These are phyloP conservation scores for Salix caprea DNA, from an alignment of 345 rosid genomes.

Conservation along the genomic window DNA sequence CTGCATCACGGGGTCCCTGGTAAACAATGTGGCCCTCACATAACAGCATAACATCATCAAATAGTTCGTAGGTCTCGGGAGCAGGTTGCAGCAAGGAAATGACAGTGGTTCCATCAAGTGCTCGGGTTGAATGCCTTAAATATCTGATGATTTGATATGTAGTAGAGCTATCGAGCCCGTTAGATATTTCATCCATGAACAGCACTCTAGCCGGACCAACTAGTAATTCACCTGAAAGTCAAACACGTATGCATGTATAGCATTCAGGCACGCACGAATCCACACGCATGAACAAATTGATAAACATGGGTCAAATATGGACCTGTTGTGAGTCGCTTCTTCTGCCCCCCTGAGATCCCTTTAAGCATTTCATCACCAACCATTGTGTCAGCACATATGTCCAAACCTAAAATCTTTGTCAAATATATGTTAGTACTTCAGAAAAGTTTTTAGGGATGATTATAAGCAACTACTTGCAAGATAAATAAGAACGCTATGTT, in stretches of 20 bases:
- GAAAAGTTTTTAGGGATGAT: constrained; percentile 21
- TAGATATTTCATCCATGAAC: constrained; percentile 98
- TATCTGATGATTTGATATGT: constrained; percentile 87
- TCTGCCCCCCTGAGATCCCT: constrained; percentile 99
- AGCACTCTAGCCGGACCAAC: constrained; percentile 96
- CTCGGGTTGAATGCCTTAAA: constrained; percentile 75
- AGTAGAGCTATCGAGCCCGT: constrained; percentile 95
- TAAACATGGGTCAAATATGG: background rate
- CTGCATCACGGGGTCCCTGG: constrained; percentile 83
- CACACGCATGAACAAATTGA: background rate
- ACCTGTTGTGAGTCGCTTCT: constrained; percentile 98
- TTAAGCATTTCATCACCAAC: constrained; percentile 99
- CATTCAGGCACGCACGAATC: background rate
- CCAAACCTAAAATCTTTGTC: constrained; percentile 98
- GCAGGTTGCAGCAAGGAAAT: constrained; percentile 94
- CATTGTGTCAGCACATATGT: constrained; percentile 83
- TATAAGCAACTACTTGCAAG: background rate
- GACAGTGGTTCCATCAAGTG: constrained; percentile 80
- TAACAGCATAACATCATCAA: constrained; percentile 86
- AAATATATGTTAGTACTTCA: constrained; percentile 46
- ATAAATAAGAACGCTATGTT: background rate
- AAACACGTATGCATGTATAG: constrained; percentile 5
- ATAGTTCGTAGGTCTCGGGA: constrained; percentile 85
- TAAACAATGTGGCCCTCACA: constrained; percentile 90
- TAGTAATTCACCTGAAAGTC: constrained; percentile 73